phyloP scores from a whole-genome alignment of 1,284 basidiomycete genomes.

The Anthracocystis panici-leucophaei region DNA sequence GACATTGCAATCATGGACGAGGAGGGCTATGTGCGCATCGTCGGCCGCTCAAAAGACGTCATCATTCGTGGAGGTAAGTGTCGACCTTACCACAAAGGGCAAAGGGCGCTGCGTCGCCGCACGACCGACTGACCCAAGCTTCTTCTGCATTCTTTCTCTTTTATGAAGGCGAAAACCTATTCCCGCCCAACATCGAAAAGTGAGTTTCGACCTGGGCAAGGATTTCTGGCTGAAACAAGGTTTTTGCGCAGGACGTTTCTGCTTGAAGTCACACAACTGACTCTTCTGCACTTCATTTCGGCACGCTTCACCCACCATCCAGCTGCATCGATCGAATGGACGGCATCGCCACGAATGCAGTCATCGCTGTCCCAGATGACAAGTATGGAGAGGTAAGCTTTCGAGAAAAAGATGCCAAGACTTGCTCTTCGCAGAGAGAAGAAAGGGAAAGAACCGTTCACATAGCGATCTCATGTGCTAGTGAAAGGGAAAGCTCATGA shows the following conservation, averaged over 20 bases:
- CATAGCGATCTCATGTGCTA: too few relatives aligned
- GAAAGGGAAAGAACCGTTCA: too few relatives aligned
- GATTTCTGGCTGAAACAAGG: neutral
- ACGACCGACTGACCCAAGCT: constrained; percentile 7
- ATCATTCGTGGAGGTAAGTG: constrained; percentile 92
- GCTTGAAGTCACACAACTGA: constrained; percentile 17
- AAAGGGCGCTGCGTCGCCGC: neutral
- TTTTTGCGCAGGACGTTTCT: neutral
- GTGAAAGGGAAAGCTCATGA: constrained; percentile 1
- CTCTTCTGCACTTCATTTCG: constrained; percentile 16
- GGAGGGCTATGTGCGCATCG: constrained; percentile 81
- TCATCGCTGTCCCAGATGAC: constrained; percentile 79
- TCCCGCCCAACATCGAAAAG: constrained; percentile 87
- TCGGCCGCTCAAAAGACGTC: constrained; percentile 80
- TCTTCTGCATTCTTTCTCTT: constrained; percentile 3
- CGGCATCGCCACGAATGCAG: constrained; percentile 79
- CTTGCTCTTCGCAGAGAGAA: neutral
- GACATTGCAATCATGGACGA: constrained; percentile 85
- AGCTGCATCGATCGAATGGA: constrained; percentile 75
- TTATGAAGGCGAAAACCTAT: constrained; percentile 71
- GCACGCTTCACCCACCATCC: neutral
- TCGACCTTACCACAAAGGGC: neutral
- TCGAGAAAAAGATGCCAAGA: neutral
- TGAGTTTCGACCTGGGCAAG: constrained; percentile 27
- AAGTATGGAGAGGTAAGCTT: constrained; percentile 65